A percentile compares a stretch with the other conserved stretches of the same genome.
These are phyloP conservation scores for Podospora pseudoanserina DNA, from an alignment of 495 filamentous ascomycete species.

Conservation along the genomic window DNA sequence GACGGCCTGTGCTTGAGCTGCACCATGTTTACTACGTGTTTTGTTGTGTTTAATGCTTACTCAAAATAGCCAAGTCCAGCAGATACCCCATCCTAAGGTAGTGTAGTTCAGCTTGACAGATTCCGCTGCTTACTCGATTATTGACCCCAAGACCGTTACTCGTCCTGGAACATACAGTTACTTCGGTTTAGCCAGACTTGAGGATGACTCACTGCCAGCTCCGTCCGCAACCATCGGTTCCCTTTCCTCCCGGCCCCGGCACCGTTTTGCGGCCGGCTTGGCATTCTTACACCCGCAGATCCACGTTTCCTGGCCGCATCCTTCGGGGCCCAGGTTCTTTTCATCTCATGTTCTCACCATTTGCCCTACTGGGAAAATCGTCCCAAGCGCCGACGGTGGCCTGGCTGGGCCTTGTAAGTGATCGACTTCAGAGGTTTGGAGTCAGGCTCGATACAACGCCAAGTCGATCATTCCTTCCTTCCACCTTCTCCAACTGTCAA, in stretches of 20 bases:
- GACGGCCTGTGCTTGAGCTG: background rate
- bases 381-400: background rate
- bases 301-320: background rate
- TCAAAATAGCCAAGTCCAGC: background rate
- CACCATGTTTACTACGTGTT: background rate
- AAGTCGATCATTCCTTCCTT: background rate
- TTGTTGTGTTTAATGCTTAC: background rate
- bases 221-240: background rate
- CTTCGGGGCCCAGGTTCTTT: background rate
- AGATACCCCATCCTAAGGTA: background rate
- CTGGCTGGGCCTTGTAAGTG: background rate
- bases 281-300: background rate
- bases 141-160: background rate
- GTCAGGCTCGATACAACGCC: background rate
- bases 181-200: no score
- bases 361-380: background rate
- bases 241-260: background rate
- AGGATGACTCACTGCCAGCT: background rate
- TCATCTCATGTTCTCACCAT: background rate
- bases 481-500: background rate
- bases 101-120: no score
- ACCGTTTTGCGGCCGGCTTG: background rate
- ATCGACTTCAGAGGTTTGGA: background rate
- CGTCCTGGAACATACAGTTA: no score
- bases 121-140: no score